Evolutionary conservation across 176 grass and related monocot genomes (phyloP), one percentile per base, ranked within the genome.

Genomic region (Aegilops speltoides): DNA sequence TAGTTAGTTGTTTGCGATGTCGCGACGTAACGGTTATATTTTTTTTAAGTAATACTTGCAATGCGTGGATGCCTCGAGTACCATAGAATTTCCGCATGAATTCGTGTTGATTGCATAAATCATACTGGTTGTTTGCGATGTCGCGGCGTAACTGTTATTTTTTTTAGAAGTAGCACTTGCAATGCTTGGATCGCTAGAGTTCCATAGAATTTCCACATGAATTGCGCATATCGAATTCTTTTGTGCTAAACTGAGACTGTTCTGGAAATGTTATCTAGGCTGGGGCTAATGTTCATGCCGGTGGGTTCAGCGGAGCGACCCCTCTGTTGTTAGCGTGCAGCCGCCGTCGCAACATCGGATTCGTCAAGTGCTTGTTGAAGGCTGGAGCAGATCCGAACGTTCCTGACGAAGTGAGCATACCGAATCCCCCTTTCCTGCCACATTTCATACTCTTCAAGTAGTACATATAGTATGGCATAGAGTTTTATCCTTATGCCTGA

Each of bases 311-410:
- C 7, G 81, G 81, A 83, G 32, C 80, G 19, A 83, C 81, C 24
- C 81, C 81, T 72, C 67, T 83, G n/a, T 1, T 72, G 50, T 74
- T 84, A 74, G 82, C 69, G 41, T 84, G 82, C 57, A 84, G 82
- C 69, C 16, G 36, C 13, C 9, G 68, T 25, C 34, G 68, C 38
- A 33, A 7, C 37, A 33, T 64, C 19, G 0, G 19, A 6, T 65
- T 84, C 2, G 3, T 76, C 71, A 84, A 24, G 71, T 84, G 36
- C 82, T 84, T 76, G 71, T 15, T 84, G 82, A 72, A 84, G 31
- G 50, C 81, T 73, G 50, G 81, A 54, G 81, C 81, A 60, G 19
- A 83, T 24, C 81, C 81, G 4, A 84, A 84, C 38, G 6, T 64
- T 11, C 4, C 11, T 12, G 82, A 84, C 13, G 82, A 84, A 76